Percentiles rank a stretch among this genome's conserved stretches.
Conservation (phyloP, 805 yeast species). For the Maudiozyma turicensis region DNA sequence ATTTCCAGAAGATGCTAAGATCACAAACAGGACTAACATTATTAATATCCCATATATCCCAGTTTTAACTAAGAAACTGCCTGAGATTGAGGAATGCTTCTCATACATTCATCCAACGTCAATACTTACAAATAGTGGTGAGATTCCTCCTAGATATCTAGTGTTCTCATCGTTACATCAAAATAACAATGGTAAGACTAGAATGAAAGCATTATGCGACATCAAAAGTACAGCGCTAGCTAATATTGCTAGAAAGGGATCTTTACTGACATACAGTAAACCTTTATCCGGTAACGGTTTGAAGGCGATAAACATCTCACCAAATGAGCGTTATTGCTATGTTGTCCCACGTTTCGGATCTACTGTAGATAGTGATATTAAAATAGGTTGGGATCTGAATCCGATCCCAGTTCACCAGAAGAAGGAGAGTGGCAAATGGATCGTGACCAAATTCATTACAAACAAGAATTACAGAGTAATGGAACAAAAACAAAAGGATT, state of each 20-base stretch:
- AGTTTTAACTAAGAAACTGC: slow-evolving; percentile 32
- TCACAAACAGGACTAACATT: slow-evolving; percentile 49
- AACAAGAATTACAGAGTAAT: slow-evolving; percentile 18
- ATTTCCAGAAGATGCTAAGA: slow-evolving; percentile 48
- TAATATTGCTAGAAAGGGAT: slow-evolving; percentile 64
- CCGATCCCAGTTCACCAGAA: slow-evolving; percentile 66
- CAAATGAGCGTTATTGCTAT: slow-evolving; percentile 73
- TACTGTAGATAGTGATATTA: slow-evolving; percentile 61
- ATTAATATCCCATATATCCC: slow-evolving; percentile 59
- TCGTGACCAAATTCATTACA: slow-evolving; percentile 28
- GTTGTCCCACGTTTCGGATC: slow-evolving; percentile 90
- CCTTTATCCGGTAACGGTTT: slow-evolving; percentile 80
- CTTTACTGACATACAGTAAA: slow-evolving; percentile 73
- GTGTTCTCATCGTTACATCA: slow-evolving; percentile 61
- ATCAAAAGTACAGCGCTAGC: slow-evolving; percentile 66
- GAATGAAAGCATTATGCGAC: slow-evolving; percentile 72
- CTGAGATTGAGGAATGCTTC: slow-evolving; percentile 38
- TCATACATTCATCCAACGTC: slow-evolving; percentile 81
- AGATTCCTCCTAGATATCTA: slow-evolving; percentile 67
- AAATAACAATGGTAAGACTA: slow-evolving; percentile 40
- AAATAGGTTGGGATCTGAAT: slow-evolving; percentile 87
- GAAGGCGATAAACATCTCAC: slow-evolving; percentile 59
- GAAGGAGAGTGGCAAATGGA: slow-evolving; percentile 63
- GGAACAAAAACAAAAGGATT: slow-evolving; percentile 5
- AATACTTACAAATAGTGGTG: slow-evolving; percentile 48